These are phyloP conservation scores for Acaromyces ingoldii DNA, from an alignment of 1,284 basidiomycete species.

Conservation along the genomic window DNA sequence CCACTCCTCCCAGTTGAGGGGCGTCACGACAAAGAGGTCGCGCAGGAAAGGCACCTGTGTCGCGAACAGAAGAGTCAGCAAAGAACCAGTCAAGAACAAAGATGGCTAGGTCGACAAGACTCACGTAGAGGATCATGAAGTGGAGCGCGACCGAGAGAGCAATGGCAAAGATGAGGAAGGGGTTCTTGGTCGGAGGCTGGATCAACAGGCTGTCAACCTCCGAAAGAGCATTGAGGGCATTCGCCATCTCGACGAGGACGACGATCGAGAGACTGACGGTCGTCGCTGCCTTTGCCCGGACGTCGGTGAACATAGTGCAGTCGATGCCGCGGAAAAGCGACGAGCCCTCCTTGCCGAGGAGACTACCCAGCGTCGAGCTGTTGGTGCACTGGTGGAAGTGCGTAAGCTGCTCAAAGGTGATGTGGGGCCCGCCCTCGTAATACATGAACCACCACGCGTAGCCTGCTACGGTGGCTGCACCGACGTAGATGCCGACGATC, in stretches of 20 bases:
- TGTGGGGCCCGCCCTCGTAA: slow-evolving; percentile 83
- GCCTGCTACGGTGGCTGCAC: slow-evolving; percentile 87
- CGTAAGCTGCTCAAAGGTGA: slow-evolving; percentile 85
- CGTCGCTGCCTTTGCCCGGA: slow-evolving; percentile 70
- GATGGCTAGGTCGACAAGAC: background rate
- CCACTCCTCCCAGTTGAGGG: slow-evolving; percentile 89
- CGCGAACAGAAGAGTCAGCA: slow-evolving; percentile 8
- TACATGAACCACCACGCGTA: slow-evolving; percentile 99
- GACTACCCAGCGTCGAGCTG: slow-evolving; percentile 76
- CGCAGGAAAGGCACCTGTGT: slow-evolving; percentile 34
- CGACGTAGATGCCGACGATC: slow-evolving; percentile 88
- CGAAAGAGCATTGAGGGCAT: slow-evolving; percentile 97
- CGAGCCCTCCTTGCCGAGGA: too few relatives aligned
- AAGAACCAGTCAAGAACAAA: background rate
- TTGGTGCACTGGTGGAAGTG: slow-evolving; percentile 62
- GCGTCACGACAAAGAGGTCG: slow-evolving; percentile 72
- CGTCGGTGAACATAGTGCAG: slow-evolving; percentile 86
- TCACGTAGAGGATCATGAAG: slow-evolving; percentile 85
- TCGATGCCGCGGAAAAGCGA: too few relatives aligned
- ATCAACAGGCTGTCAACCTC: slow-evolving; percentile 89
- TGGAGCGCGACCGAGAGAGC: slow-evolving; percentile 84
- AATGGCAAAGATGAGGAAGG: slow-evolving; percentile 66
- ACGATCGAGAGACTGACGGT: slow-evolving; percentile 93
- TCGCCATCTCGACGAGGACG: slow-evolving; percentile 96
- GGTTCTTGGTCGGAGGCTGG: slow-evolving; percentile 88